Percentiles rank a stretch among this genome's conserved stretches.
Evolutionary conservation across 257 asterid species (phyloP).

Genomic region (Plectranthus barbatus): DNA sequence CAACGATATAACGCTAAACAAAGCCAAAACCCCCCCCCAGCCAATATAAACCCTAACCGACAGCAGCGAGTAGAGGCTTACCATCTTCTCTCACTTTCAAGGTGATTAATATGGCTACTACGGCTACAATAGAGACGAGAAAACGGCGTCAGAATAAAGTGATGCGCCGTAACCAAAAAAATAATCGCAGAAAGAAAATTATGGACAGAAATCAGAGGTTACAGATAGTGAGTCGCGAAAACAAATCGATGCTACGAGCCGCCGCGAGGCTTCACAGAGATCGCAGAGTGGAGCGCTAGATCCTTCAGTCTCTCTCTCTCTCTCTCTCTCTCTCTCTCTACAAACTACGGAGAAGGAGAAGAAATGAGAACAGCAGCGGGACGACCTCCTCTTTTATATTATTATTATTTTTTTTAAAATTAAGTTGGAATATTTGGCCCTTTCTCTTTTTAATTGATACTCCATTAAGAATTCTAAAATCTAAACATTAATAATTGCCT

Average conservation of each 20-base stretch:
- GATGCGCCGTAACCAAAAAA: too few species aligned
- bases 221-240: background rate
- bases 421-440: too few species aligned
- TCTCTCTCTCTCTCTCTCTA: background rate
- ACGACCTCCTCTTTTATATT: too few species aligned
- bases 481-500: too few species aligned
- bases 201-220: background rate
- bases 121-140: constrained; percentile 1
- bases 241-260: background rate
- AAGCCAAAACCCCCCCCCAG: background rate
- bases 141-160: background rate
- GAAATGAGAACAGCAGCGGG: too few species aligned
- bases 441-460: too few species aligned
- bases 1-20: background rate
- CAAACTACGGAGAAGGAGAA: too few species aligned
- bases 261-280: background rate
- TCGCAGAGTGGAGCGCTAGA: background rate
- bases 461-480: too few species aligned
- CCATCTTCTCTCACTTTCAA: constrained; percentile 18
- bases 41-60: constrained; percentile 18
- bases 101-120: background rate
- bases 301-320: constrained; percentile 9
- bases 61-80: constrained; percentile 13
- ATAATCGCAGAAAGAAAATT: background rate
- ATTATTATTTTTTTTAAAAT: too few species aligned